A percentile compares a stretch with the other conserved stretches of the same genome.
Evolutionary conservation across 768 basidiomycete genomes (phyloP).

Genomic region (Suillus bovinus): DNA sequence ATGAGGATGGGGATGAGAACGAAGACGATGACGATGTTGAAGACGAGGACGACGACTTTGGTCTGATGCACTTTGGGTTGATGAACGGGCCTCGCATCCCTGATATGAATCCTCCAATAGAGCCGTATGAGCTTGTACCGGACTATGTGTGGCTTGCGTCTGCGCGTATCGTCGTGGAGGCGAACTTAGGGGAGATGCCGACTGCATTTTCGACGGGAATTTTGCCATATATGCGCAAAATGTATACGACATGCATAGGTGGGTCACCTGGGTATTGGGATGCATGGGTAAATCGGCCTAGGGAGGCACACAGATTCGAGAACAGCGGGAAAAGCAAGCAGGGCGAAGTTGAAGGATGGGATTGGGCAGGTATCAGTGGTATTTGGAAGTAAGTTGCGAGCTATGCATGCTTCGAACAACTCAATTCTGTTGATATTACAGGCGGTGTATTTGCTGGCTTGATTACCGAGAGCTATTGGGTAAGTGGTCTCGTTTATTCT

Average conservation of each 20-base stretch:
- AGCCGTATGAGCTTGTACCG: slow-evolving; percentile 36
- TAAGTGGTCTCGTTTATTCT: slow-evolving; percentile 29
- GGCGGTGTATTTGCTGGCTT: slow-evolving; percentile 60
- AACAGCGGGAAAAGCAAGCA: background rate
- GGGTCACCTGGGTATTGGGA: slow-evolving; percentile 44
- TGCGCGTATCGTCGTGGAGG: slow-evolving; percentile 51
- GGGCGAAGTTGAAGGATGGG: slow-evolving; percentile 45
- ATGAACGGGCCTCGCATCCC: slow-evolving; percentile 15
- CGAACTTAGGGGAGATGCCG: slow-evolving; percentile 45
- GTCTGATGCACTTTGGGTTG: slow-evolving; percentile 1
- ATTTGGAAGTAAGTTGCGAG: slow-evolving; percentile 47
- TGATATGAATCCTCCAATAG: slow-evolving; percentile 19
- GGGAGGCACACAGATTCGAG: background rate
- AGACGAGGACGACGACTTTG: slow-evolving; percentile 11
- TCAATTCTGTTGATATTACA: slow-evolving; percentile 19
- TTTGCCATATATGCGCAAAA: slow-evolving; percentile 28
- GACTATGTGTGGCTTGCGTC: slow-evolving; percentile 56
- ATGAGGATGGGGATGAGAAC: slow-evolving; percentile 24
- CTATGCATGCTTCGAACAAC: background rate
- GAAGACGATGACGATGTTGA: slow-evolving; percentile 21
- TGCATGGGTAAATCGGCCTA: slow-evolving; percentile 18
- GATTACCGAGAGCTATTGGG: slow-evolving; percentile 56
- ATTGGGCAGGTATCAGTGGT: slow-evolving; percentile 59
- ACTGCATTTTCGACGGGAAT: slow-evolving; percentile 18
- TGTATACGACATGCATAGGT: slow-evolving; percentile 43